Base-by-base conservation (phyloP, 352 stramenopile species). In the Globisporangium spiculum region DNA sequence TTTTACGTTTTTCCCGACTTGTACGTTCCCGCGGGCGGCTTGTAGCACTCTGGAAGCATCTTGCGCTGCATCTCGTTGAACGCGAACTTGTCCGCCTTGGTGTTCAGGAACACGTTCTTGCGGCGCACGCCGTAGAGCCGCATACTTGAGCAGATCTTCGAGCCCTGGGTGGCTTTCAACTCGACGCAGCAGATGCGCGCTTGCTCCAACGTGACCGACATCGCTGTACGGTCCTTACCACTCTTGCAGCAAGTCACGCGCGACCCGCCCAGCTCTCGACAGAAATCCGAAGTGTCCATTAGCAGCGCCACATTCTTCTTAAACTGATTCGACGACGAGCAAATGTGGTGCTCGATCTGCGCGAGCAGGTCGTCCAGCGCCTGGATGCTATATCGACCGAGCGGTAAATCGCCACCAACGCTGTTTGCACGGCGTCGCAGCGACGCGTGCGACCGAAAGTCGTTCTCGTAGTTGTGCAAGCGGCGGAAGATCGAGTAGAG, bases 201-300 rank as follows among this genome's bases (percentile, higher is more conserved):
- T 63, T 98, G 90, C 74, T 98, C 97, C 41, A 98, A 87, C 32
- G 96, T 99, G 30, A 98, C 89, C 54, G 97, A 97, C 97, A 99
- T 99, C 24, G 94, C 96, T 32, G 97, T 99, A 58, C 97, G 90
- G 77, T 99, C 96, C 74, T 99, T 99, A 18, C 96, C 96, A 69
- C 84, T 97, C 76, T 99, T 99, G 77, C 97, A 99, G 81, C 97
- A 99, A 18, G 97, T 97, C n/a, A 97, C 81, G 41, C 92, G 91
- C 0, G 92, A 93, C 36, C 90, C 95, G n/a, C 93, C 92, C 7
- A 99, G 74, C 55, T 81, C 77, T 57, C 88, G 75, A 56, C 88
- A 95, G 66, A 95, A 92, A 60, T 95, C 88, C 7, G 88, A 93
- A 30, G 88, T 87, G 67, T 92, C 82, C 75, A 90, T 93, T 24